Percentiles rank a stretch among this genome's conserved stretches.
These are phyloP conservation scores for Cryptococcus deneoformans DNA, from an alignment of 1,284 basidiomycete genomes.

Conservation along the genomic window DNA sequence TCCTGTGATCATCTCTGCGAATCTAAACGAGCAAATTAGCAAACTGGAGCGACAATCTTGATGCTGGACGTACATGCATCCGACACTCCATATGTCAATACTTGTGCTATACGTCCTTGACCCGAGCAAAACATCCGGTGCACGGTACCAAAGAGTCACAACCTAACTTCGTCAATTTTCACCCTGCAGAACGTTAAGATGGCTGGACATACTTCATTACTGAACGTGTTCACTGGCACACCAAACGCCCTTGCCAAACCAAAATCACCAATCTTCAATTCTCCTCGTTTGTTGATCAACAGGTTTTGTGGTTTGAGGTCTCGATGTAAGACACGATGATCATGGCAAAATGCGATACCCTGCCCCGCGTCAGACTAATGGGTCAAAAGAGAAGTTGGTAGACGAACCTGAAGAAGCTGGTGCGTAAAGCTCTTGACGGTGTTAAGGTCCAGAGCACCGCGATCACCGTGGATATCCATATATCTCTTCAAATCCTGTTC, in stretches of 20 bases:
- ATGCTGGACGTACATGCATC: constrained; percentile 52
- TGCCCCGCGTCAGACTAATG: constrained; percentile 52
- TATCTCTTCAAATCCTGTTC: constrained; percentile 83
- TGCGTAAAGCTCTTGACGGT: constrained; percentile 68
- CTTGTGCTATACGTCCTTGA: constrained; percentile 94
- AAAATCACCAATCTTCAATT: constrained; percentile 93
- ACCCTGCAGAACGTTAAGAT: not conserved
- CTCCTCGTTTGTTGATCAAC: constrained; percentile 84
- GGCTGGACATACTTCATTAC: constrained; percentile 77
- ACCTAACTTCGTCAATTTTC: constrained; percentile 59
- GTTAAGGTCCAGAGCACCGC: constrained; percentile 62
- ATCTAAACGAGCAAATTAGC: constrained; percentile 18
- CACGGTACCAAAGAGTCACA: constrained; percentile 97
- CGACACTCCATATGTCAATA: constrained; percentile 99
- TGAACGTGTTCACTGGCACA: constrained; percentile 96
- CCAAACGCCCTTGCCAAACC: constrained; percentile 96
- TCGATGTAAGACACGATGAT: constrained; percentile 92
- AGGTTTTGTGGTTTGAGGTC: constrained; percentile 98
- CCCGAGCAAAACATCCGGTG: constrained; percentile 93
- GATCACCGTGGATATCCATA: constrained; percentile 81
- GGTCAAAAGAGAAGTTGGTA: not conserved
- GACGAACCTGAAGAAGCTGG: constrained; percentile 42
- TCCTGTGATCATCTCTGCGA: constrained; percentile 74
- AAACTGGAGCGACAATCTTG: constrained; percentile 1
- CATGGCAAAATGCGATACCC: constrained; percentile 92